Evolutionary conservation across 2,329 filamentous ascomycete genomes (phyloP), one percentile per base, ranked within the genome.

Genomic region (Verticillium nonalfalfae): DNA sequence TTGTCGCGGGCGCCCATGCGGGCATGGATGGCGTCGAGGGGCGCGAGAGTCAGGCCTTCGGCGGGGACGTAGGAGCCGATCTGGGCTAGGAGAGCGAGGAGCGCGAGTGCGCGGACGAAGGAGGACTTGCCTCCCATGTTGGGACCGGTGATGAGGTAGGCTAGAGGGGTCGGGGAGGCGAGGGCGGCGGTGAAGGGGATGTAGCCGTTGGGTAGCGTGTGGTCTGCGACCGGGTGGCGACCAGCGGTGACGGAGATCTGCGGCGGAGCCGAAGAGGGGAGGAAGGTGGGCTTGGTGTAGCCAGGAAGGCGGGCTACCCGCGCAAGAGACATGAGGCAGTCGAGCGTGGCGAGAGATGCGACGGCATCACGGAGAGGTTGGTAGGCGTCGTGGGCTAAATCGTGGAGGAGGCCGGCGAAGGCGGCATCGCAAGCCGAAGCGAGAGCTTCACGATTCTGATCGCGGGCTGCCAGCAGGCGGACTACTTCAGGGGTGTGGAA

Each of bases 51-150:
- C 33, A 94, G 86, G 2, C 85, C 81, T 34, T 83, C 81, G 26
- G 94, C 94, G 1, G 95, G 95, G 1, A 99, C 93, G 74, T 93
- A 99, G 40, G 91, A 96, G 58, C 95, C 95, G 65, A 97, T 90
- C 72, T 99, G 95, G 7, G 92, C 93, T 79, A 99, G 93, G 69
- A 99, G 93, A 57, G 90, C 85, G 65, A 98, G 92, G 7, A 99
- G 85, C 10, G 95, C 94, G 55, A 96, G 87, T 66, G 93, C 91
- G 59, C 95, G 91, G 26, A 99, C 94, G 74, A 97, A 99, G 62
- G 90, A 95, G n/a, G 92, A 97, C 73, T 99, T 99, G 61, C 95
- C 95, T 69, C 95, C 95, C 95, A 99, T 99, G 78, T 99, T 99
- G 35, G 95, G 95, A 0, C 95, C 95, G 0, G 95, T 99, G 69